Evolutionary conservation across 1,284 basidiomycete species (phyloP).

Genomic region (Sanghuangporus baumii): DNA sequence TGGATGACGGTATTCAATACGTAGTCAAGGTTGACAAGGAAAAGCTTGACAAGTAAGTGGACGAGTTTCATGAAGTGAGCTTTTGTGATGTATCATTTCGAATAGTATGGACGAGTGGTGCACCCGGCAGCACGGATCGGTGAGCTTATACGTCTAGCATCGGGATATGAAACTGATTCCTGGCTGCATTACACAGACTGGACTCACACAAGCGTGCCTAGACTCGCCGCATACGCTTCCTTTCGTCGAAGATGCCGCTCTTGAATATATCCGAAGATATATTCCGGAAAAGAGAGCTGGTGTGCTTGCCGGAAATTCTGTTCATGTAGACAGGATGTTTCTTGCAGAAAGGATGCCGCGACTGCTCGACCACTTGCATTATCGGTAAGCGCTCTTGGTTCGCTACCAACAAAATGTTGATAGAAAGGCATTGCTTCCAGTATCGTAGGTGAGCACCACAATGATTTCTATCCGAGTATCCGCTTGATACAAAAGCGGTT

Average conservation of each 20-base stretch:
- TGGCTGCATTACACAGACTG: constrained; percentile 44
- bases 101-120: constrained; percentile 76
- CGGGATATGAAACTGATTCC: constrained; percentile 1
- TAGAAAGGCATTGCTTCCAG: constrained; percentile 4
- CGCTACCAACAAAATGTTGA: background rate
- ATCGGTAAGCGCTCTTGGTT: constrained; percentile 44
- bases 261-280: constrained; percentile 71
- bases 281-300: constrained; percentile 55
- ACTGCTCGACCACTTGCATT: constrained; percentile 69
- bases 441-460: constrained; percentile 47
- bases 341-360: constrained; percentile 73
- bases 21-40: constrained; percentile 62
- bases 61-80: background rate
- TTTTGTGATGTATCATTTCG: background rate
- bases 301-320: constrained; percentile 76
- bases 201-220: constrained; percentile 65
- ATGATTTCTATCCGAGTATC: background rate
- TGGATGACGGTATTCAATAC: constrained; percentile 72
- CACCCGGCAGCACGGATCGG: constrained; percentile 62
- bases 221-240: constrained; percentile 51
- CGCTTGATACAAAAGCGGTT: constrained; percentile 1
- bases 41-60: constrained; percentile 53
- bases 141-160: constrained; percentile 27
- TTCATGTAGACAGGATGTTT: constrained; percentile 74
- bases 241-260: constrained; percentile 50